A percentile compares a stretch with the other conserved stretches of the same genome.
Conservation (phyloP, 345 rosid species). For the Garcia nutans region DNA sequence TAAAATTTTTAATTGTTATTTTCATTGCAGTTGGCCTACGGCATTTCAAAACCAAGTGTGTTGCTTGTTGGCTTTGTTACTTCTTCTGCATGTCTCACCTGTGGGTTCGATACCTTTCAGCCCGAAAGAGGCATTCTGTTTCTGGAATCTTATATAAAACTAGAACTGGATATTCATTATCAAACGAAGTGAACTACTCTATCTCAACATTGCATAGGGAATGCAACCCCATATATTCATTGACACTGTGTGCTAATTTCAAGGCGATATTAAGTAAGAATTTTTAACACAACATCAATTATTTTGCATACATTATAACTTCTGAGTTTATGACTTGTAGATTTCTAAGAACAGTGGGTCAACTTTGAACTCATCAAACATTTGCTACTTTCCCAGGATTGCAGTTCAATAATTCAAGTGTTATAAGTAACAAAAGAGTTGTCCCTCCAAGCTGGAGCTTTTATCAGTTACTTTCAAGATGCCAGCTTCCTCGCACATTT, state of each 20-base stretch:
- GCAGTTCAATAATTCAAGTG: background rate
- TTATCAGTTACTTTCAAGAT: background rate
- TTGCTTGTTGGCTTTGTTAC: background rate
- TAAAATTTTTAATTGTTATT: background rate
- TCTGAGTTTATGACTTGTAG: background rate
- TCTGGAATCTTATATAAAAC: background rate
- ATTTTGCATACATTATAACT: background rate
- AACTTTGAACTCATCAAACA: background rate
- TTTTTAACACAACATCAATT: background rate
- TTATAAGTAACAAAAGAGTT: background rate
- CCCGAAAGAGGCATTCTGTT: slow-evolving; percentile 14
- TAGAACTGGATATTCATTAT: background rate
- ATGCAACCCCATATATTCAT: background rate
- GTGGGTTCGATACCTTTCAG: slow-evolving; percentile 19
- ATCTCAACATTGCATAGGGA: background rate
- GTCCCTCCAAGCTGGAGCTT: background rate
- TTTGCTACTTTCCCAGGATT: slow-evolving; percentile 12
- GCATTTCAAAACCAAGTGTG: background rate
- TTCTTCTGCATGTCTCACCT: slow-evolving; percentile 15
- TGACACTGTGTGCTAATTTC: background rate
- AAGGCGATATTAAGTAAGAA: background rate
- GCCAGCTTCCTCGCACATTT: slow-evolving; percentile 29
- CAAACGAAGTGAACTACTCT: background rate
- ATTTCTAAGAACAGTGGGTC: background rate
- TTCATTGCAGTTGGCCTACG: background rate